Evolutionary conservation across 2,329 filamentous ascomycete genomes (phyloP), one percentile per base, ranked within the genome.

Genomic region (Scedosporium dehoogii): DNA sequence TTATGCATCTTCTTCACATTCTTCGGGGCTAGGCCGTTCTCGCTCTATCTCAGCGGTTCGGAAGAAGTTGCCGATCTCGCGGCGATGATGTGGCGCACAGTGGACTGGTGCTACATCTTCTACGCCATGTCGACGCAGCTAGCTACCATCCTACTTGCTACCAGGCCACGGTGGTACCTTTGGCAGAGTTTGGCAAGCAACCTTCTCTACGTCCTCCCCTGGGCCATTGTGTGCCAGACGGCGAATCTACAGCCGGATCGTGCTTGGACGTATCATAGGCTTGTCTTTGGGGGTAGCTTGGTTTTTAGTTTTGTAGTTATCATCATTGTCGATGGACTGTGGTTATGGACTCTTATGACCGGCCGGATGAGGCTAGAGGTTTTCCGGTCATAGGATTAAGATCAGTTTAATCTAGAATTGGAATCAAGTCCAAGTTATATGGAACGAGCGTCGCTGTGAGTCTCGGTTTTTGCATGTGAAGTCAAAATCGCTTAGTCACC

Each of bases 51-150:
- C 6, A 85, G 83, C 7, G 76, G 74, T 1, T 86, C 82, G 0
- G 73, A 79, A 0, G 70, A 75, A 0, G 86, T 90, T 0, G 82
- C 87, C 0, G 68, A 73, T 0, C 85, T 90, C 46, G 85, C 84
- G 0, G 80, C 79, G 4, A 79, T 83, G 25, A 91, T 91, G 86
- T 90, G 87, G 75, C 70, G 75, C 62, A 81, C 77, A 0, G 80
- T 84, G 6, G 82, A 85, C 66, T 85, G 81, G 81, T 90, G 86
- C 68, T 90, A 90, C 68, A 80, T 90, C 29, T 83, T 89, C 69
- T 90, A 88, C 64, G 87, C 84, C 0, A 70, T 84, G 18, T 85
- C 82, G 1, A 88, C 82, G 1, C 86, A 90, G 67, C 73, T 91
- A 0, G 85, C 86, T 0, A 81, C 85, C 0, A 75, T 91, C 0